Percentiles rank a stretch among this genome's conserved stretches.
Evolutionary conservation across 1,284 basidiomycete genomes (phyloP).

Genomic region (Ceratobasidium sp.): DNA sequence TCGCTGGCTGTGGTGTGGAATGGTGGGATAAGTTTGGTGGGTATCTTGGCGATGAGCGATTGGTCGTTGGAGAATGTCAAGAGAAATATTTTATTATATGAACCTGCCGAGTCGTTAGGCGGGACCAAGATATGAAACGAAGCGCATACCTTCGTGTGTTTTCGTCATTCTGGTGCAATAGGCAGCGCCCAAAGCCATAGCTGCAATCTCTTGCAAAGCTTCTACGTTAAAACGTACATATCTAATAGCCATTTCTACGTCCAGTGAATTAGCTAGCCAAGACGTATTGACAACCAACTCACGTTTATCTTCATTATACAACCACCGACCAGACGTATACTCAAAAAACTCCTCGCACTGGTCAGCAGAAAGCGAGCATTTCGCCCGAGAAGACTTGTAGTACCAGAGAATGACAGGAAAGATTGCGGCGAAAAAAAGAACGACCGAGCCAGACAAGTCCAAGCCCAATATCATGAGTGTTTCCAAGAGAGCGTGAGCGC

Average conservation of each 20-base stretch:
- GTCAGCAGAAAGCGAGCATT: background rate
- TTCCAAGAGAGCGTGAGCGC: too few relatives aligned
- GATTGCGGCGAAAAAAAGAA: conserved; percentile 15
- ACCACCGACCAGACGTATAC: conserved; percentile 43
- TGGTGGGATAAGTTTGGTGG: conserved; percentile 45
- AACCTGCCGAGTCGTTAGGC: conserved; percentile 26
- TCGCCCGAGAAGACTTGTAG: background rate
- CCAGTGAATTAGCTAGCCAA: background rate
- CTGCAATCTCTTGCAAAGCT: conserved; percentile 41
- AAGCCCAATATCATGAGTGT: too few relatives aligned
- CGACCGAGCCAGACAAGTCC: background rate
- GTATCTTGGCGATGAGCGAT: conserved; percentile 49
- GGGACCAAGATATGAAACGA: background rate
- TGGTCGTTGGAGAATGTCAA: conserved; percentile 48
- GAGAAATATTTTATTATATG: conserved; percentile 48
- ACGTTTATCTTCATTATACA: conserved; percentile 44
- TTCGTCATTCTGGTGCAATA: conserved; percentile 41
- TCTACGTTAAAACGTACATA: conserved; percentile 44
- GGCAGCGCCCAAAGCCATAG: conserved; percentile 37
- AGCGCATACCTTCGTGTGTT: conserved; percentile 42
- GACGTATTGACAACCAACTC: background rate
- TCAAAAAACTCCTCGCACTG: conserved; percentile 33
- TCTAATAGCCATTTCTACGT: conserved; percentile 37
- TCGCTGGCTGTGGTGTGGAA: conserved; percentile 52
- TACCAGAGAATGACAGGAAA: background rate